Evolutionary conservation across 2,329 filamentous ascomycete genomes (phyloP), one percentile per base, ranked within the genome.

Genomic region (Sporothrix globosa): DNA sequence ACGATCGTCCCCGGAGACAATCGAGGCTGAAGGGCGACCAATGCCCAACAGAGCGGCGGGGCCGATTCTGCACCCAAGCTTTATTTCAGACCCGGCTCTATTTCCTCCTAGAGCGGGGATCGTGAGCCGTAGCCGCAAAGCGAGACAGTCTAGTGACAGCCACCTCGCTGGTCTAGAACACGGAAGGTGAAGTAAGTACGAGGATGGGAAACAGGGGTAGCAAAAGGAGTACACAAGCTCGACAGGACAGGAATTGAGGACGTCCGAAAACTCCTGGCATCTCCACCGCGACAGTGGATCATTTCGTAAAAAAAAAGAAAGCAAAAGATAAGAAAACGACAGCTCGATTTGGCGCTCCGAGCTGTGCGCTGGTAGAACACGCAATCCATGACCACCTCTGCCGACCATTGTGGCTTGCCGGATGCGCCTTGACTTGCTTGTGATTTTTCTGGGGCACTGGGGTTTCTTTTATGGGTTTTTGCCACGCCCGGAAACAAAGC

Each of bases 1-100:
- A 4, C 34, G 34, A 34, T 34, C 34, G 34, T 34, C 34, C 34
- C 34, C 34, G 41, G 58, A 61, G 39, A 44, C 58, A 61, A 10
- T 14, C 24, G 3, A 48, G 41, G 46, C 3, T n/a, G 6, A 7
- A 48, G 46, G 17, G 14, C 14, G 34, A 44, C 39, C 39, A 27
- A 46, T 61, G 21, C 10, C 58, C 58, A 19, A 44, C 30, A 21
- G 21, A 44, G n/a, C 19, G 39, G n/a, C 39, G 58, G 39, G 39
- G 58, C n/a, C 58, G 11, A 34, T 39, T 46, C 58, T 61, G 58
- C 39, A 61, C 24, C 17, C 58, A 61, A 61, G 34, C 56, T 61
- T 34, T 30, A 30, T 61, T 24, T 44, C 34, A 34, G 6, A 10
- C 34, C 34, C 56, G 34, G 56, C 56, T 61, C 56, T 61, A 34